Evolutionary conservation across 2,329 filamentous ascomycete species (phyloP), one percentile per base, ranked within the genome.

Genomic region (Gliomastix tumulicola): DNA sequence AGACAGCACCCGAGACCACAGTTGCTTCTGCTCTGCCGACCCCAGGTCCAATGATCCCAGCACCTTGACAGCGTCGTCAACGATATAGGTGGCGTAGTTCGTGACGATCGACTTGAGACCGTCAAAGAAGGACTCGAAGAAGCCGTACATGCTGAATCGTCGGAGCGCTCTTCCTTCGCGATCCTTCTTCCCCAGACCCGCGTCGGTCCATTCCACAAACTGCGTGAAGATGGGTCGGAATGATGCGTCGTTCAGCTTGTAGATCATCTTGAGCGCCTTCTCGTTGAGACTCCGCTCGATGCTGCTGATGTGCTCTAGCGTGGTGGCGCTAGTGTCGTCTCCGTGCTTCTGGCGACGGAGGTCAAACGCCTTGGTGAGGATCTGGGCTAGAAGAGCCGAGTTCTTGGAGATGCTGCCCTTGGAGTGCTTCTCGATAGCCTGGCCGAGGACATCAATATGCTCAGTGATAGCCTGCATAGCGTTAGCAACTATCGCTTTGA

Each of bases 91-190:
- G 3, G 87, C 82, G 57, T 98, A 98, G 59, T 81, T 84, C 9
- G 92, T 97, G 40, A 97, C 88, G 39, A 97, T 90, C 7, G 88
- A 92, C 72, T 92, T 92, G 43, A 97, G 80, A 45, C 78, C 84
- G 40, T 81, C 78, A 51, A 95, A 95, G 62, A 97, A 89, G 12
- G 74, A 65, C 25, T 78, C 65, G 30, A 94, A 67, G 66, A 96
- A 95, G 35, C 78, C 76, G 65, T 88, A 96, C 45, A 94, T 74
- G 42, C 82, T 87, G 43, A 82, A 82, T 30, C 83, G 74, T 15
- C 88, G 78, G 33, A 80, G 62, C 4, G 71, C 60, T 43, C 68
- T 72, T 36, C 79, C 81, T 18, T 62, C 48, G 12, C 55, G 55
- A 49, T 88, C 81, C 41, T 71, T 74, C 62, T 81, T 79, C 15